phyloP scores from a whole-genome alignment of 495 filamentous ascomycete species.

The Penicillium coprophilum region DNA sequence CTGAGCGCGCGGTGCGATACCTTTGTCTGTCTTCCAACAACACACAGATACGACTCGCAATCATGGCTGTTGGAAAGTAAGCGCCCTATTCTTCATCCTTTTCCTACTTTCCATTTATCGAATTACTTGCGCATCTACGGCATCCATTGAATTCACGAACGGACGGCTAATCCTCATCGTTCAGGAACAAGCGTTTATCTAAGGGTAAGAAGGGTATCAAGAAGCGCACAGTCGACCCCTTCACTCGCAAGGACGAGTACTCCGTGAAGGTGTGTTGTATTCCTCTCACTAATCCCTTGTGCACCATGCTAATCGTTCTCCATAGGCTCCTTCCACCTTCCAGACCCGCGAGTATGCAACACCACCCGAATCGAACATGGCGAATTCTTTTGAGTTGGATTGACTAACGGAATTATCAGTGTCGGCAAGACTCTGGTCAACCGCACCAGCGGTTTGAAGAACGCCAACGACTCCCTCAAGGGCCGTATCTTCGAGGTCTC shows the following conservation, averaged over 20 bases:
- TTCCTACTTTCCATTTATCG: slow-evolving; percentile 19
- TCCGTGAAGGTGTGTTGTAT: slow-evolving; percentile 75
- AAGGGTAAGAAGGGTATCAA: slow-evolving; percentile 99
- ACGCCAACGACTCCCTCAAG: slow-evolving; percentile 98
- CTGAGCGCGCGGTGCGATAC: slow-evolving; percentile 45
- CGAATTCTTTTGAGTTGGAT: slow-evolving; percentile 3
- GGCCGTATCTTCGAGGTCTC: slow-evolving; percentile 99
- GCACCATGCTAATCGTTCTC: slow-evolving; percentile 25
- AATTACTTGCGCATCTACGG: slow-evolving; percentile 6
- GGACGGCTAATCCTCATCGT: slow-evolving; percentile 21
- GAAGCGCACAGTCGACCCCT: slow-evolving; percentile 97
- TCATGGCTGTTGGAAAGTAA: slow-evolving; percentile 92
- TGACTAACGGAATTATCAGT: slow-evolving; percentile 49
- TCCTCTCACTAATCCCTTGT: not conserved
- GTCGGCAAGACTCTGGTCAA: slow-evolving; percentile 99
- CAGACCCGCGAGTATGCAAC: slow-evolving; percentile 86
- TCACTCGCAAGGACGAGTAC: slow-evolving; percentile 98
- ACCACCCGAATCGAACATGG: slow-evolving; percentile 10
- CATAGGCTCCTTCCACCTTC: slow-evolving; percentile 91
- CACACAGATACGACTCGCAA: slow-evolving; percentile 58
- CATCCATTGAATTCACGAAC: slow-evolving; percentile 2
- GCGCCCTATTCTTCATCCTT: slow-evolving; percentile 19
- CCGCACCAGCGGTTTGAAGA: slow-evolving; percentile 98
- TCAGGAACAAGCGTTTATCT: slow-evolving; percentile 99
- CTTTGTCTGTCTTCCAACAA: slow-evolving; percentile 46